Percentiles rank a stretch among this genome's conserved stretches.
Evolutionary conservation across 352 stramenopile genomes (phyloP).

Genomic region (Phytopythium helicoides): DNA sequence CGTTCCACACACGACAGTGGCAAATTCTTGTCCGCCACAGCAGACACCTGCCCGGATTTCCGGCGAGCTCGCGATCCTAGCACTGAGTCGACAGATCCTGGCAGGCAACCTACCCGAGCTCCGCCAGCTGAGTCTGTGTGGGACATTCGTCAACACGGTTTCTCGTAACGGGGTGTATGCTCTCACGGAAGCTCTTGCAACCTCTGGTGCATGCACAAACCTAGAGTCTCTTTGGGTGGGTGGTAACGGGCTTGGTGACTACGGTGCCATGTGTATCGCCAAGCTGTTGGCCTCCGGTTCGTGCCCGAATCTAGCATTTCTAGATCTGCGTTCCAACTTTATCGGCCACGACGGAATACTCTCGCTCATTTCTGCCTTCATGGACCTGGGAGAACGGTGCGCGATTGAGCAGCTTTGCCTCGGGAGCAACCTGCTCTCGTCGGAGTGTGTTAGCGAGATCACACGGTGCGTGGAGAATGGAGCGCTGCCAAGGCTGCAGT

Average conservation of each 20-base stretch:
- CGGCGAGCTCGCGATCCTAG: conserved; percentile 15
- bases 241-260: conserved; percentile 26
- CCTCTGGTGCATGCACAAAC: conserved; percentile 6
- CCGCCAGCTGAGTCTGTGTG: conserved; percentile 13
- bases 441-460: conserved; percentile 9
- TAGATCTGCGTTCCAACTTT: conserved; percentile 26
- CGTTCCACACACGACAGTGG: conserved; percentile 5
- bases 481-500: conserved; percentile 11
- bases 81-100: conserved; percentile 8
- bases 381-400: neutral
- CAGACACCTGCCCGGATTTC: neutral
- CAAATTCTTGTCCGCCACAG: conserved; percentile 1
- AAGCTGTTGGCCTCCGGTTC: conserved; percentile 4
- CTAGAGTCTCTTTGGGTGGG: conserved; percentile 16
- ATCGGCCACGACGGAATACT: conserved; percentile 23
- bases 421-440: conserved; percentile 22
- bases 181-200: conserved; percentile 12
- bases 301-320: conserved; percentile 9
- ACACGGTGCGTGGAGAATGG: conserved; percentile 4
- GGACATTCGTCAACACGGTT: conserved; percentile 20
- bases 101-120: conserved; percentile 7
- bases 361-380: conserved; percentile 10
- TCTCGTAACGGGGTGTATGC: conserved; percentile 15
- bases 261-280: conserved; percentile 17
- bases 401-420: conserved; percentile 19